Percentiles rank a stretch among this genome's conserved stretches.
Evolutionary conservation across 148 eudicot species (phyloP).

Genomic region (Cornus kousa): DNA sequence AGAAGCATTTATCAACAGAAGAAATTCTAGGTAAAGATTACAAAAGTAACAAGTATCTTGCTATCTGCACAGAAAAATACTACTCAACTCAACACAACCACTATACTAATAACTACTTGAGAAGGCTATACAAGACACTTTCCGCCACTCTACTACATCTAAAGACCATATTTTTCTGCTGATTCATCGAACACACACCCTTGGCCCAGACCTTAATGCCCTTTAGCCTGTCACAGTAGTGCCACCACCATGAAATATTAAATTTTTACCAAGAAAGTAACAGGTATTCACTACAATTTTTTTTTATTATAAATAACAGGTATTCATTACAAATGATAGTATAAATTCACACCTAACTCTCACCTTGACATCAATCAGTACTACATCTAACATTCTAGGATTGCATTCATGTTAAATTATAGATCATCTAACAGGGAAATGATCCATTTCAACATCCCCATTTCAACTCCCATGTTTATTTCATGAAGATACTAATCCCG

Average conservation of each 20-base stretch:
- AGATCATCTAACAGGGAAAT: neutral
- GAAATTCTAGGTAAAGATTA: neutral
- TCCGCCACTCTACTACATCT: neutral
- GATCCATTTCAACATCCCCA: neutral
- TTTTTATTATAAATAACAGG: too few relatives aligned
- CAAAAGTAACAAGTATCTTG: neutral
- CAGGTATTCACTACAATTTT: neutral
- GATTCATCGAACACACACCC: neutral
- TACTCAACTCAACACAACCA: neutral
- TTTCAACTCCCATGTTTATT: neutral
- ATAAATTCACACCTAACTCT: neutral
- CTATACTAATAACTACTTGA: neutral
- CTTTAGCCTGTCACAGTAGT: neutral
- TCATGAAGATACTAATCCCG: neutral
- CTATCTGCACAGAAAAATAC: neutral
- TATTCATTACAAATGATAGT: too few relatives aligned
- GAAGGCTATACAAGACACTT: neutral
- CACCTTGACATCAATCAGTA: neutral
- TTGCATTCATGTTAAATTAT: neutral
- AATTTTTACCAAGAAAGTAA: neutral
- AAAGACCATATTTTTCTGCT: neutral
- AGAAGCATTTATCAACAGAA: conserved; percentile 6
- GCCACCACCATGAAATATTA: neutral
- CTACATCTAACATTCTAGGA: neutral
- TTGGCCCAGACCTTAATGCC: neutral